Evolutionary conservation across 495 filamentous ascomycete species (phyloP), one percentile per base, ranked within the genome.

Genomic region (Cenococcum geophilum): DNA sequence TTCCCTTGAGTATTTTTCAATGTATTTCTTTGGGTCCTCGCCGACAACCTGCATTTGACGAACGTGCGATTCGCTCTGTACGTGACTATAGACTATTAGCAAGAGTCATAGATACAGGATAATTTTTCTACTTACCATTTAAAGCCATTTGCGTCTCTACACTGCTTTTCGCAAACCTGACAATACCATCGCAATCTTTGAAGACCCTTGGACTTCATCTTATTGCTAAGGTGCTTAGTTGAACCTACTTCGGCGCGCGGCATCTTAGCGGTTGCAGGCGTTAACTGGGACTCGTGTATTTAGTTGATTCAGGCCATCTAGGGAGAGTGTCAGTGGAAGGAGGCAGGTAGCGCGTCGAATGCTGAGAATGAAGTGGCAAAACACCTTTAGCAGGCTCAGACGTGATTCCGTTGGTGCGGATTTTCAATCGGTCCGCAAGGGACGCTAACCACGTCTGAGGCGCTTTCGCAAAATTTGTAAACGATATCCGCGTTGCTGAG

Each of bases 161-260:
- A 71, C 53, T 82, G 78, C 57, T 79, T 78, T 60, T 84, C 77
- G 77, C 84, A 86, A 35, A 81, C 76, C 62, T 91, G 86, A 71
- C 86, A 91, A 73, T 90, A 96, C 86, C 89, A 97, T 54, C 91
- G 80, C 4, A 97, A 78, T 0, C 92, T 80, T 63, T 91, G 89
- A 1, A 96, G 78, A 43, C 92, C 92, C 76, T 91, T 92, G 64
- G 85, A 78, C 72, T 97, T 97, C 74, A 96, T 82, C 73, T 90
- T 87, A 75, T 97, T 97, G 74, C 79, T 82, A 51, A 97, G 80
- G 63, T 89, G 81, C 70, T 97, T 97, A 4, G 84, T 89, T 32
- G 83, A 85, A 23, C 93, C 95, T 21, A 89, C 84, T 78, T 97
- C 93, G 61, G 95, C 95, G 76, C 86, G 86, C 57, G 88, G 88